These are phyloP conservation scores for Botryotinia narcissicola DNA, from an alignment of 2,329 filamentous ascomycete species.

Conservation along the genomic window DNA sequence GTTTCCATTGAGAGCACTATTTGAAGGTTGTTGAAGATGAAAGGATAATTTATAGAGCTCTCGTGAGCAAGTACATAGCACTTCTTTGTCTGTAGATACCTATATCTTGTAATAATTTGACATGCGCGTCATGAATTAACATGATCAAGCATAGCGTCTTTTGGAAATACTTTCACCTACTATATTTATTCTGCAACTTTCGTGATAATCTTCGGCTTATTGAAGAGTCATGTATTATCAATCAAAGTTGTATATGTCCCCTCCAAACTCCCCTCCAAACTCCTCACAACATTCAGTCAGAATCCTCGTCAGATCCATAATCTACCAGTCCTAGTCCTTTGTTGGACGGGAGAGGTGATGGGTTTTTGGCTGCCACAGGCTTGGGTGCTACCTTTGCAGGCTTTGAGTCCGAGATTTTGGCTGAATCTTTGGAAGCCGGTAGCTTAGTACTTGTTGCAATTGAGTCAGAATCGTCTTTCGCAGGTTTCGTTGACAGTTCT, in stretches of 20 bases:
- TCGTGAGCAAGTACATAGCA: not conserved
- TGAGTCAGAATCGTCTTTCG: not conserved
- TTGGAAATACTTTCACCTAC: not conserved
- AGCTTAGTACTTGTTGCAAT: conserved; percentile 4
- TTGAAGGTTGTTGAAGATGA: not conserved
- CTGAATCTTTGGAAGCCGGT: not conserved
- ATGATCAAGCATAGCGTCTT: not conserved
- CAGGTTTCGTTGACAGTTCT: conserved; percentile 12
- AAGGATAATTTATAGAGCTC: conserved; percentile 4
- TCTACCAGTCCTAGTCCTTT: conserved; percentile 47
- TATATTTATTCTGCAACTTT: not conserved
- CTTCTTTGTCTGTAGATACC: conserved; percentile 13
- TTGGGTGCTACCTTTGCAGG: not conserved
- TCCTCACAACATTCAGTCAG: conserved; percentile 24
- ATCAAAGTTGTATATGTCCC: not conserved
- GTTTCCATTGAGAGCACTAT: not conserved
- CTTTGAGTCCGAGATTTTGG: not conserved
- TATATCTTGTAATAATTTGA: not conserved
- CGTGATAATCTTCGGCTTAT: not conserved
- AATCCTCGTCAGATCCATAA: conserved; percentile 57
- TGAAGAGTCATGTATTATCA: not conserved
- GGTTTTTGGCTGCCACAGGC: conserved; percentile 17
- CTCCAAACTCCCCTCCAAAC: not conserved
- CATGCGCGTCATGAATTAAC: not conserved
- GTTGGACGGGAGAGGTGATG: conserved; percentile 30